A percentile compares a stretch with the other conserved stretches of the same genome.
These are phyloP conservation scores for Umbelopsis sp. DNA, from an alignment of 192 early-diverging fungal genomes.

Conservation along the genomic window DNA sequence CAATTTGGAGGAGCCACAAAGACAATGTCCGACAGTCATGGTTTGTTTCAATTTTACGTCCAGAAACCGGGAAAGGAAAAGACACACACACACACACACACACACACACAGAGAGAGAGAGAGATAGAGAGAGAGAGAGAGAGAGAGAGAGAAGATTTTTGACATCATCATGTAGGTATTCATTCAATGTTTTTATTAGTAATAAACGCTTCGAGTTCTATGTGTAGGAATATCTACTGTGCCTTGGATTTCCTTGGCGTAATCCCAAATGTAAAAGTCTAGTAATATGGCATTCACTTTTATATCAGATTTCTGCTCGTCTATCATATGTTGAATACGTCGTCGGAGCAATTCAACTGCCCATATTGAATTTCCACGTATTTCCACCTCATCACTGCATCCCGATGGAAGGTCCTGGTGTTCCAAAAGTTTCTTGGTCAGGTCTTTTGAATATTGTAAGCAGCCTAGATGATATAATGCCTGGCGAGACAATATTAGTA, in stretches of 20 bases:
- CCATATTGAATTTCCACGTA: constrained; percentile 80
- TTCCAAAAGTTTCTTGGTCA: constrained; percentile 47
- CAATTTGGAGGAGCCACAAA: not conserved
- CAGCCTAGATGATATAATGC: constrained; percentile 70
- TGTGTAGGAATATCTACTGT: constrained; percentile 66
- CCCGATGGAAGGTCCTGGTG: constrained; percentile 56
- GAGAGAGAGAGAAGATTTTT: not conserved
- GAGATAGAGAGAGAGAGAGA: too few relatives aligned
- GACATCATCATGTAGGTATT: too few relatives aligned
- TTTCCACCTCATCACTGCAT: constrained; percentile 73
- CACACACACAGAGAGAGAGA: too few relatives aligned
- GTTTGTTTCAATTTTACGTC: too few relatives aligned
- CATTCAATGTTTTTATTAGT: constrained; percentile 33
- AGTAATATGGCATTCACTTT: constrained; percentile 75
- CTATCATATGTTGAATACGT: constrained; percentile 40
- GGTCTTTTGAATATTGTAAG: constrained; percentile 64
- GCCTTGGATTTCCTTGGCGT: constrained; percentile 66
- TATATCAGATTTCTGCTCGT: constrained; percentile 17
- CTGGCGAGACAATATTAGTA: too few relatives aligned
- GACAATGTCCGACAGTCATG: too few relatives aligned
- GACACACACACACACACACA: too few relatives aligned
- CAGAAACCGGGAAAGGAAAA: too few relatives aligned
- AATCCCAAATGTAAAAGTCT: constrained; percentile 92
- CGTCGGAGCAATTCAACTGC: constrained; percentile 66
- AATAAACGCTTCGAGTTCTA: constrained; percentile 62